These are phyloP conservation scores for Carex littledalei DNA, from an alignment of 176 grass and related monocot genomes.

Conservation along the genomic window DNA sequence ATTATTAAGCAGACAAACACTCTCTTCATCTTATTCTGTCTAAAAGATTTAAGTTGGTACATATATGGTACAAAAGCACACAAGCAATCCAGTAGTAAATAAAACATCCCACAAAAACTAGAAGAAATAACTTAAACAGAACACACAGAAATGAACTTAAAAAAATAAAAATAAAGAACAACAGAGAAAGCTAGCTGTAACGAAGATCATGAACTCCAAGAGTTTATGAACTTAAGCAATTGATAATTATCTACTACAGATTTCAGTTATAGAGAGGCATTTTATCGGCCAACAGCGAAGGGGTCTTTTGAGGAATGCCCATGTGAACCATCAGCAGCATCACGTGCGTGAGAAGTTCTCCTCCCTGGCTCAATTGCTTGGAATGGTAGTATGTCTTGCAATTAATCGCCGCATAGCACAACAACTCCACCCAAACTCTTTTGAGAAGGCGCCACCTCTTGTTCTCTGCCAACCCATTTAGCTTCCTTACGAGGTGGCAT, in stretches of 20 bases:
- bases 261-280: constrained; percentile 5
- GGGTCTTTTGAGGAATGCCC: constrained; percentile 22
- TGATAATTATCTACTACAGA: not conserved
- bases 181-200: not conserved
- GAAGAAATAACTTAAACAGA: not conserved
- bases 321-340: constrained; percentile 43
- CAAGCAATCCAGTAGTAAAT: too few relatives aligned
- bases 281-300: not conserved
- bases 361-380: constrained; percentile 51
- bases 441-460: constrained; percentile 39
- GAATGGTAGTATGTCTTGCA: constrained; percentile 60
- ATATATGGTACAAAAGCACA: too few relatives aligned
- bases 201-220: not conserved
- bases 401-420: constrained; percentile 46
- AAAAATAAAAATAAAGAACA: not conserved
- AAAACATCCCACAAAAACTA: not conserved
- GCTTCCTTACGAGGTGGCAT: not conserved
- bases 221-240: not conserved
- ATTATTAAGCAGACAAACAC: too few relatives aligned
- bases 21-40: too few relatives aligned
- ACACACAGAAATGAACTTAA: not conserved
- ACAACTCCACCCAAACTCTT: constrained; percentile 56
- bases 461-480: not conserved
- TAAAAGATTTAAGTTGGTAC: too few relatives aligned
- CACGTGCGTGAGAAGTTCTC: constrained; percentile 46